Conservation (phyloP, 2,329 filamentous ascomycete species). For the Trichoderma cornu-damae region DNA sequence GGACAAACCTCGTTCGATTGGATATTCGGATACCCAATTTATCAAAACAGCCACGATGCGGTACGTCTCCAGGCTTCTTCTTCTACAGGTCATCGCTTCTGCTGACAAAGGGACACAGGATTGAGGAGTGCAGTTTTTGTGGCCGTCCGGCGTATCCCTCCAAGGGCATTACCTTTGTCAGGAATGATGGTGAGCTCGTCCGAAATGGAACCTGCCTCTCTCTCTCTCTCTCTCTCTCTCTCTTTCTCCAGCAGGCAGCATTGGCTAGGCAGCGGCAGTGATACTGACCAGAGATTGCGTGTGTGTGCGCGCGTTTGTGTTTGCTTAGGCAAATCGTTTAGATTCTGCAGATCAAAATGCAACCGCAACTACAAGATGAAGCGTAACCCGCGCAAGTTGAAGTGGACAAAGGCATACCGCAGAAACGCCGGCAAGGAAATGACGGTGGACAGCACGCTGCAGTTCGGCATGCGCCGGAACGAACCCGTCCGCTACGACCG, state of each 20-base stretch:
- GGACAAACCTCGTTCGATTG: background rate
- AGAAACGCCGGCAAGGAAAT: conserved; percentile 73
- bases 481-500: conserved; percentile 94
- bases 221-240: too few species aligned
- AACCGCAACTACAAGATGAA: conserved; percentile 89
- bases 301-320: too few species aligned
- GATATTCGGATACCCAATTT: conserved; percentile 12
- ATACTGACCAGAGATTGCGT: background rate
- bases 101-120: conserved; percentile 27
- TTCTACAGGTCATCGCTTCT: background rate
- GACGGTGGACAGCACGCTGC: conserved; percentile 90
- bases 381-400: conserved; percentile 92
- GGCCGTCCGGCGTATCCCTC: conserved; percentile 48
- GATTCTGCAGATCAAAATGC: conserved; percentile 58
- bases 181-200: conserved; percentile 41
- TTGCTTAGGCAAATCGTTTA: conserved; percentile 42
- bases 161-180: conserved; percentile 52
- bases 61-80: background rate
- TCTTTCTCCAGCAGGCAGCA: too few species aligned
- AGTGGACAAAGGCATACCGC: conserved; percentile 94
- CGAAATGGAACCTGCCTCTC: background rate
- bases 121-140: conserved; percentile 45
- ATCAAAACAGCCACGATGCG: conserved; percentile 18
- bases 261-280: background rate
- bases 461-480: conserved; percentile 90